Percentiles rank a stretch among this genome's conserved stretches.
Evolutionary conservation across 2,329 filamentous ascomycete genomes (phyloP).

Genomic region (Cladosporium sp.): DNA sequence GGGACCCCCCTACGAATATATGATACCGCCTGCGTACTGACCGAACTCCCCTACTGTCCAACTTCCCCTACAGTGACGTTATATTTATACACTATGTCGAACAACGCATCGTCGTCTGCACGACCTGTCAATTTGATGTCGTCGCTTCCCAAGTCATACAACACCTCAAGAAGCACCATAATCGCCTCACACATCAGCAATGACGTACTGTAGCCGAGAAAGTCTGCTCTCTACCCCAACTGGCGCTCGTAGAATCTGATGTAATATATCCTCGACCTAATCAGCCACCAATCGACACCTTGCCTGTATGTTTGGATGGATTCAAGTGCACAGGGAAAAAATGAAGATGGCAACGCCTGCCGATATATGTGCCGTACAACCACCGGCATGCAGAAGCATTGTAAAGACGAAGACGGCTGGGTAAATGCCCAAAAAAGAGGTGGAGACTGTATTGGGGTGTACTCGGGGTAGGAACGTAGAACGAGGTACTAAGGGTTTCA

Average conservation of each 20-base stretch:
- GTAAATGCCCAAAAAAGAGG: neutral
- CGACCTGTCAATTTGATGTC: neutral
- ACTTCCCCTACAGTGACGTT: too few relatives aligned
- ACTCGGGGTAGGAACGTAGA: too few relatives aligned
- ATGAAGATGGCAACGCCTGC: neutral
- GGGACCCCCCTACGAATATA: too few relatives aligned
- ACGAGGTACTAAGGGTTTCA: too few relatives aligned
- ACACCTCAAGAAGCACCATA: neutral
- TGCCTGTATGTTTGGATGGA: neutral
- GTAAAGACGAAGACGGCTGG: neutral
- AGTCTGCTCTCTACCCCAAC: neutral
- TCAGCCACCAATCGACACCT: neutral
- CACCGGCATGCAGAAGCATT: neutral
- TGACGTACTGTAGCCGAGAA: neutral
- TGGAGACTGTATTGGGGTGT: too few relatives aligned
- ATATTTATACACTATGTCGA: too few relatives aligned
- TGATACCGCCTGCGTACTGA: too few relatives aligned
- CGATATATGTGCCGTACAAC: slow-evolving; percentile 1
- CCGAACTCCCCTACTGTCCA: too few relatives aligned
- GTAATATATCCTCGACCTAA: neutral
- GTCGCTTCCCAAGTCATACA: neutral
- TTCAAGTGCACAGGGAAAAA: neutral
- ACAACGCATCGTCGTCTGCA: neutral
- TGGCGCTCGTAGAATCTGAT: neutral
- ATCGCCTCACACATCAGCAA: neutral